phyloP scores from a whole-genome alignment of 208 protist species.

The Acanthamoeba lenticulata region DNA sequence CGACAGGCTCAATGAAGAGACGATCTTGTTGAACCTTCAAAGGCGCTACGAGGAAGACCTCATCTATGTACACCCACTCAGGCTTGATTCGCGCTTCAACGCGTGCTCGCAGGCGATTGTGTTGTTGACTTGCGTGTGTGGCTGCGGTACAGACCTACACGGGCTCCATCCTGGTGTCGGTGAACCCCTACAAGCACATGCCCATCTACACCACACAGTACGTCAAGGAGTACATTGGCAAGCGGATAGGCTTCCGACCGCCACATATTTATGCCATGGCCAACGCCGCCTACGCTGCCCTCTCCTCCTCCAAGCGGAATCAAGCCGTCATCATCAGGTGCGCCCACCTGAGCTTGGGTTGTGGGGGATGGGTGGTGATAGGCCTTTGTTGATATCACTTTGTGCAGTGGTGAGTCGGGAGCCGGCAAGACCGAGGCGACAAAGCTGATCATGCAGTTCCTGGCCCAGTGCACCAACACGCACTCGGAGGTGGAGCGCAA shows the following conservation, averaged over 20 bases:
- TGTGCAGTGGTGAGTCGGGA: conserved; percentile 81
- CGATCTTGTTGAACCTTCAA: too few species aligned
- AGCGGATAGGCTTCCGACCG: conserved; percentile 64
- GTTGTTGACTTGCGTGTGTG: not conserved
- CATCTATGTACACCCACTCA: too few species aligned
- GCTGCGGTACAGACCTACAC: conserved; percentile 72
- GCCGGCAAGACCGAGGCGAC: conserved; percentile 87
- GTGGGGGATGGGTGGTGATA: not conserved
- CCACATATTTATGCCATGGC: conserved; percentile 80
- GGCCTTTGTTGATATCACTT: not conserved
- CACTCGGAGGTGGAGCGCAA: conserved; percentile 72
- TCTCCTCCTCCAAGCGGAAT: conserved; percentile 72
- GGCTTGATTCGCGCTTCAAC: too few species aligned
- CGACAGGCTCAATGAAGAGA: too few species aligned
- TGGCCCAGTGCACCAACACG: conserved; percentile 57
- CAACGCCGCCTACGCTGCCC: conserved; percentile 74
- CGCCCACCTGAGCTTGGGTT: not conserved
- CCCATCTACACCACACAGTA: conserved; percentile 78
- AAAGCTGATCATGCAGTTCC: conserved; percentile 87
- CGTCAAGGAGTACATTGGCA: conserved; percentile 76
- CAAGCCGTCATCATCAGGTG: conserved; percentile 80
- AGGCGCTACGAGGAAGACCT: too few species aligned
- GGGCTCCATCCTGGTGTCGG: conserved; percentile 38
- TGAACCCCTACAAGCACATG: conserved; percentile 68
- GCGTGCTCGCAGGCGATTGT: too few species aligned